Base-by-base conservation (phyloP, 2,329 filamentous ascomycete species). In the Aspergillus arachidicola region DNA sequence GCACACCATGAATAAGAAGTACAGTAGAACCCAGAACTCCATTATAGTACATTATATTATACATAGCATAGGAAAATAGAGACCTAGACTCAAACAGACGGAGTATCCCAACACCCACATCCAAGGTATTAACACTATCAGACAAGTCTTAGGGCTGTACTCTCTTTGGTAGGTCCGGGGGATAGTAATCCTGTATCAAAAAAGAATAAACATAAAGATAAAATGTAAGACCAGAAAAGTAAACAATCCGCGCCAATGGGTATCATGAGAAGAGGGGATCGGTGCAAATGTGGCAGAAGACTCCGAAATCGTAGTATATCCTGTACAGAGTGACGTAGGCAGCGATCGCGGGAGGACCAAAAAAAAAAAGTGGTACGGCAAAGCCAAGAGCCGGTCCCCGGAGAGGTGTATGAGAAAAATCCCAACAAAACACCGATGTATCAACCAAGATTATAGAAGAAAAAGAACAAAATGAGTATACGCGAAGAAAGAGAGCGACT, bases 231-330 rank as follows among this genome's bases (percentile, higher is more conserved):
- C 34, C 34, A 53, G 14, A 32, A 66, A 53, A 36, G 45, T 26
- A 45, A 63, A 59, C 59, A 46, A 66, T 58, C 60, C 46, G 63
- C 68, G 67, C 67, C 66, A 65, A 69, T 70, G 72, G 72, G 72
- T 74, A 74, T 74, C 72, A 72, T 69, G 62, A 71, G 23, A 64
- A 60, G 63, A 62, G 55, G 26, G 50, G 26, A 19, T 32, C 11
- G 6, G 45, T 48, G 43, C 32, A 30, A 57, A 54, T 26, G 32
- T 54, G 57, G 56, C 53, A 51, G 21, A 41, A 21, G 48, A 21
- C 21, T 34, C 48, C 48, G 19, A 51, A 51, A n/a, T n/a, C 16
- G 48, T 51, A 10, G 28, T 51, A 12, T 32, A n/a, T n/a, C 26
- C 34, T 51, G 28, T 51, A 34, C 48, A 34, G 16, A 32, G 28